Evolutionary conservation across 2,329 filamentous ascomycete species (phyloP), one percentile per base, ranked within the genome.

Genomic region (Colletotrichum siamense): DNA sequence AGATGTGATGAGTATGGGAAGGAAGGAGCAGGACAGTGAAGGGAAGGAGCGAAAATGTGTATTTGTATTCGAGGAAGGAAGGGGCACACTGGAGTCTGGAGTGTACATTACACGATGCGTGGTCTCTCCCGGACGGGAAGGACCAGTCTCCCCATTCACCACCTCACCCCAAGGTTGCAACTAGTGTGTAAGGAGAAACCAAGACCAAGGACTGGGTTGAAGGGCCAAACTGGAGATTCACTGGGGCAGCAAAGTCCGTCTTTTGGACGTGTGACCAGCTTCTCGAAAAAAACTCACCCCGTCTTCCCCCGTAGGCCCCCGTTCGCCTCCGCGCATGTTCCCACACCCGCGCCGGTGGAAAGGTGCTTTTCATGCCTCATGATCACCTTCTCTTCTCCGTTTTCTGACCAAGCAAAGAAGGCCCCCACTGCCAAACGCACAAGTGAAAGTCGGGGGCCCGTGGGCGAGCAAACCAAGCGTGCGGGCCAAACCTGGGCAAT

Each of bases 341-440:
- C 73, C 73, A 73, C 69, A 68, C 59, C 15, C 28, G 22, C 52
- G 44, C 73, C 16, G 73, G 62, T 71, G 68, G 71, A 44, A 67
- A 73, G 69, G 39, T 72, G 69, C 44, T 69, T 73, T 76, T 64
- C 70, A 39, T 69, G 73, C 73, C 73, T 76, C 73, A 69, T 76
- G 73, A 76, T 76, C 73, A 72, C 30, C 61, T 55, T 30, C 59
- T 28, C 13, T 67, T 67, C 39, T 67, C 39, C 44, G 34, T 61
- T 32, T 36, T 72, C 62, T 72, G 28, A 67, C 61, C 62, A 72
- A 62, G 52, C 30, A 67, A 39, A 32, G 22, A 63, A 22, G 8
- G 28, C 13, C 65, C 30, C 63, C 68, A 67, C 49, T 16, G 16
- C 49, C 69, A 69, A 69, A 68, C 73, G 69, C 63, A 68, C 39